These are phyloP conservation scores for Penicillium sp. DNA, from an alignment of 2,329 filamentous ascomycete genomes.

Conservation along the genomic window DNA sequence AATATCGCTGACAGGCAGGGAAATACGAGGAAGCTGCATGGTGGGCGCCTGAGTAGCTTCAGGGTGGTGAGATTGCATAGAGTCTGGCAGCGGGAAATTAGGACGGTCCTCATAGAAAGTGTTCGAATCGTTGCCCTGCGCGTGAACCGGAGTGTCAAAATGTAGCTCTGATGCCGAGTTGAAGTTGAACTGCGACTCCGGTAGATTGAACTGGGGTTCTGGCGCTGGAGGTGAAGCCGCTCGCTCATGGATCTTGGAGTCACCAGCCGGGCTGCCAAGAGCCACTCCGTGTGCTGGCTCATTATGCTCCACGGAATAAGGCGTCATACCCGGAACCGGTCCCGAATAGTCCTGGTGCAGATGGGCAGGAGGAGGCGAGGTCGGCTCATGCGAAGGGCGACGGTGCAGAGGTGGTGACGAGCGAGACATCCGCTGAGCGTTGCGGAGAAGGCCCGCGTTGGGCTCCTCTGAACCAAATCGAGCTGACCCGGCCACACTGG, in stretches of 20 bases:
- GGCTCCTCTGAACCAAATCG: constrained; percentile 48
- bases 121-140: background rate
- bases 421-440: constrained; percentile 60
- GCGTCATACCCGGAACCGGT: constrained; percentile 5
- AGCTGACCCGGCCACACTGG: constrained; percentile 55
- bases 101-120: constrained; percentile 15
- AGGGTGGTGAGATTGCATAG: constrained; percentile 11
- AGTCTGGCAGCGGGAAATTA: constrained; percentile 24
- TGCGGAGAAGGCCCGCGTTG: constrained; percentile 55
- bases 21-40: constrained; percentile 35
- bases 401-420: constrained; percentile 46
- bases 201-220: background rate
- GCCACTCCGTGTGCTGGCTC: constrained; percentile 11
- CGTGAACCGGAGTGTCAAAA: constrained; percentile 14
- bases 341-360: constrained; percentile 19
- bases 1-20: constrained; percentile 48
- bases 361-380: constrained; percentile 3
- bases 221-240: background rate
- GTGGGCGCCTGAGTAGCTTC: constrained; percentile 18
- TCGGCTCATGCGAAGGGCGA: constrained; percentile 17
- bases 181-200: constrained; percentile 14
- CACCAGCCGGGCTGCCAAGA: constrained; percentile 13
- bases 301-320: constrained; percentile 12
- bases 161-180: constrained; percentile 18
- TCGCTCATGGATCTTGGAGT: background rate